These are phyloP conservation scores for Chenopodium formosanum DNA, from an alignment of 148 eudicot genomes.

Conservation along the genomic window DNA sequence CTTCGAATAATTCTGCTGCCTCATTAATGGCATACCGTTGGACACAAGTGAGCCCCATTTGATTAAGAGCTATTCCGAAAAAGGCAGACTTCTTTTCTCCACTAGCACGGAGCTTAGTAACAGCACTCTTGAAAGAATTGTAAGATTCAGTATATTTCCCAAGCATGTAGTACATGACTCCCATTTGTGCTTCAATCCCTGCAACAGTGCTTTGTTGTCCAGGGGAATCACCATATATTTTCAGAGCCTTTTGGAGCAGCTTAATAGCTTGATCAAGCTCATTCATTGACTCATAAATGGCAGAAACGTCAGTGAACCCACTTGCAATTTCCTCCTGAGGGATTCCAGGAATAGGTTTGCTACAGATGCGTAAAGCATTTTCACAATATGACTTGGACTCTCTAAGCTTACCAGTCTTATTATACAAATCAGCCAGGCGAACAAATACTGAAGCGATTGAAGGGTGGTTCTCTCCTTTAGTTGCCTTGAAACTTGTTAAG, in stretches of 20 bases:
- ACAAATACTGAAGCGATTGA: slow-evolving; percentile 84
- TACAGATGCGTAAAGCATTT: slow-evolving; percentile 80
- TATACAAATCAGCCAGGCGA: slow-evolving; percentile 87
- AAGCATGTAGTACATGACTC: slow-evolving; percentile 84
- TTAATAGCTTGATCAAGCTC: slow-evolving; percentile 89
- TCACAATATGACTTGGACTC: slow-evolving; percentile 93
- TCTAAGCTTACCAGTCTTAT: slow-evolving; percentile 84
- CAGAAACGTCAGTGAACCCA: slow-evolving; percentile 85
- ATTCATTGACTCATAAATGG: slow-evolving; percentile 93
- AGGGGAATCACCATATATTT: slow-evolving; percentile 82
- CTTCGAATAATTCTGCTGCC: slow-evolving; percentile 83
- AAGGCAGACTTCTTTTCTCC: slow-evolving; percentile 95
- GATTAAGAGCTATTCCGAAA: slow-evolving; percentile 94
- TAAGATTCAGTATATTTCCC: slow-evolving; percentile 82
- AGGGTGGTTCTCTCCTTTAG: slow-evolving; percentile 94
- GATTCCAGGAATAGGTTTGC: slow-evolving; percentile 74
- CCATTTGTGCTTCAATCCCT: slow-evolving; percentile 99
- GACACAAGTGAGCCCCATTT: slow-evolving; percentile 97
- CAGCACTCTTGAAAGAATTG: slow-evolving; percentile 61
- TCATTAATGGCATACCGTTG: slow-evolving; percentile 84
- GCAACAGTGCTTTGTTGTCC: slow-evolving; percentile 95
- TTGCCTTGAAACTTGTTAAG: slow-evolving; percentile 72
- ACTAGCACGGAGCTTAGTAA: slow-evolving; percentile 70
- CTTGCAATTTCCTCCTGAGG: slow-evolving; percentile 90
- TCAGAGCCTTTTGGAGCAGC: slow-evolving; percentile 80